Evolutionary conservation across 1,139 yeast species (phyloP).

Genomic region (Wickerhamomyces sp.): DNA sequence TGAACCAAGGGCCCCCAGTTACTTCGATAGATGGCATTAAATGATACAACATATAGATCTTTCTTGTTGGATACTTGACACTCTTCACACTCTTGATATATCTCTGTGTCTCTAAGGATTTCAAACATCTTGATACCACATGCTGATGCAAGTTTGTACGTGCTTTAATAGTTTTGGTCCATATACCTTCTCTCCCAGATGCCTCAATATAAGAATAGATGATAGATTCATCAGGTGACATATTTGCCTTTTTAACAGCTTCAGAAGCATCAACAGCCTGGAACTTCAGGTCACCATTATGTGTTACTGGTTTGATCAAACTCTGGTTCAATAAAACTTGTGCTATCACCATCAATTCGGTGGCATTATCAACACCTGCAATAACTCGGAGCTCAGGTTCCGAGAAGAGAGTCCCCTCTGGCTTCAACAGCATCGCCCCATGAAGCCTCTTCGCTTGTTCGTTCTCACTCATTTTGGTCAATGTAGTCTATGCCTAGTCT

Average conservation of each 20-base stretch:
- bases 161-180: conserved; percentile 93
- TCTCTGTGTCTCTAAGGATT: conserved; percentile 76
- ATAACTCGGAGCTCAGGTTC: conserved; percentile 18
- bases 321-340: conserved; percentile 66
- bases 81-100: conserved; percentile 87
- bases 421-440: conserved; percentile 16
- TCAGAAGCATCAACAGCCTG: conserved; percentile 66
- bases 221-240: conserved; percentile 87
- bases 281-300: conserved; percentile 63
- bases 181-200: conserved; percentile 90
- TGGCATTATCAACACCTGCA: conserved; percentile 16
- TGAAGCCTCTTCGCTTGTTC: conserved; percentile 16
- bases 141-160: conserved; percentile 92
- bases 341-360: conserved; percentile 52
- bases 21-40: conserved; percentile 92
- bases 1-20: conserved; percentile 99
- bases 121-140: conserved; percentile 81
- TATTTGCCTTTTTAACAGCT: conserved; percentile 65
- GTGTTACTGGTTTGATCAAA: conserved; percentile 62
- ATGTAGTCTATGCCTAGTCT: neutral
- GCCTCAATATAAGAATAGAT: conserved; percentile 90
- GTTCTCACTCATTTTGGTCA: conserved; percentile 7
- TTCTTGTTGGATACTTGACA: conserved; percentile 94
- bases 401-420: conserved; percentile 15
- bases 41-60: conserved; percentile 91